Percentiles rank a stretch among this genome's conserved stretches.
Conservation (phyloP, 179 eudicot species). For the Heliamphora pulchella region DNA sequence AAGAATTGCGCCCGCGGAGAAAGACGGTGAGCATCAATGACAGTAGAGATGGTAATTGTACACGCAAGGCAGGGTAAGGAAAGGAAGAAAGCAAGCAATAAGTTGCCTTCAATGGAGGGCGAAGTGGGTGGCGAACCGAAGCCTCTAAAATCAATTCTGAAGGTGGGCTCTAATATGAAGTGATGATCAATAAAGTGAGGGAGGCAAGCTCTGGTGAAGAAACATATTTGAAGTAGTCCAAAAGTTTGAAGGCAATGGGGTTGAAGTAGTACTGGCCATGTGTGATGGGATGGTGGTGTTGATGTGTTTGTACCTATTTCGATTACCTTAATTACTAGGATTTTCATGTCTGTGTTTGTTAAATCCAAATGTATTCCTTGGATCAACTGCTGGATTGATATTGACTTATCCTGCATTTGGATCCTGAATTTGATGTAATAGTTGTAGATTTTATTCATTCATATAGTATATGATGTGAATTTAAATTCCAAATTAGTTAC, state of each 20-base stretch:
- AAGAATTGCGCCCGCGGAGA: not conserved
- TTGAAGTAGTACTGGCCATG: not conserved
- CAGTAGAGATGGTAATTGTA: not conserved
- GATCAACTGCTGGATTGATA: no score
- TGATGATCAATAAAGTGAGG: not conserved
- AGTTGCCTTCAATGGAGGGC: not conserved
- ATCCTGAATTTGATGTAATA: no score
- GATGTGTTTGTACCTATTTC: no score
- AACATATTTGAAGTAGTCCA: not conserved
- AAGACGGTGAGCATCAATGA: conserved; percentile 17
- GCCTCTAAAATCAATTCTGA: conserved; percentile 15
- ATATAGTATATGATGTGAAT: no score
- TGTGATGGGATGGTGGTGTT: not conserved
- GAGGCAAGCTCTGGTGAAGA: no score
- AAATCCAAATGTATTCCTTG: no score
- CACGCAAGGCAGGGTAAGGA: not conserved
- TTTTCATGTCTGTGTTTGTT: no score
- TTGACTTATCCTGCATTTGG: no score
- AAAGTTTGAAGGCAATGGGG: not conserved
- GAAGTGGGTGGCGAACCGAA: not conserved
- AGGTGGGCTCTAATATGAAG: conserved; percentile 10
- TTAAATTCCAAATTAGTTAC: no score
- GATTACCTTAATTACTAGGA: no score
- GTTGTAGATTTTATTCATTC: no score
- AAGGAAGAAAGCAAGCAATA: not conserved